These are phyloP conservation scores for Phytomonas francai DNA, from an alignment of 208 protist genomes.

Conservation along the genomic window DNA sequence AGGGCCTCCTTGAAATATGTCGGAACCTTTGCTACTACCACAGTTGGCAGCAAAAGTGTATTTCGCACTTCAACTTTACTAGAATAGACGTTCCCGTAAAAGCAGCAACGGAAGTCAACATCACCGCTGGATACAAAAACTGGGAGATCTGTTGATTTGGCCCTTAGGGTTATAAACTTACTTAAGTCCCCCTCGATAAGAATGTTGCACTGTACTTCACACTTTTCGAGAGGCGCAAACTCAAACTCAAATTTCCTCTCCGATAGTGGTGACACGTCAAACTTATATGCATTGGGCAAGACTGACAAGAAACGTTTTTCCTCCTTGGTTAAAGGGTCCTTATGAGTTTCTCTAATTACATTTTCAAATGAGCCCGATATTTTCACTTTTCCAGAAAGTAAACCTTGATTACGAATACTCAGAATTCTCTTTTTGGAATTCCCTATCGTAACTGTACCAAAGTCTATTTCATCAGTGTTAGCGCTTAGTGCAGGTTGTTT, in stretches of 20 bases:
- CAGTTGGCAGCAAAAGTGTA: conserved; percentile 1
- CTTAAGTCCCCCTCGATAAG: background rate
- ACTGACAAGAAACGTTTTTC: conserved; percentile 32
- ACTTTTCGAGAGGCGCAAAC: conserved; percentile 38
- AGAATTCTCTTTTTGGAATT: conserved; percentile 39
- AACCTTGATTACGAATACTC: conserved; percentile 64
- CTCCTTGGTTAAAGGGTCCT: conserved; percentile 22
- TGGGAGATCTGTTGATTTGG: conserved; percentile 34
- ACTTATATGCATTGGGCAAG: conserved; percentile 32
- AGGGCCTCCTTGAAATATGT: conserved; percentile 10
- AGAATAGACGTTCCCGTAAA: conserved; percentile 26
- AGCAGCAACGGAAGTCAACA: conserved; percentile 72
- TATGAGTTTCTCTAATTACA: conserved; percentile 38
- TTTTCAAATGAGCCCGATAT: conserved; percentile 60
- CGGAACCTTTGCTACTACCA: conserved; percentile 7
- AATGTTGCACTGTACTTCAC: conserved; percentile 31
- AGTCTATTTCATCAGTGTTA: conserved; percentile 38
- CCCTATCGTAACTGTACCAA: conserved; percentile 70
- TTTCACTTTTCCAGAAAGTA: conserved; percentile 38
- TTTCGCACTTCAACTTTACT: background rate
- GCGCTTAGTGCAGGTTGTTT: conserved; percentile 42
- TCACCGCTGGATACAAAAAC: conserved; percentile 54
- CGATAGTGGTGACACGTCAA: conserved; percentile 45
- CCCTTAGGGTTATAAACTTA: background rate
- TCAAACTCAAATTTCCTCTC: conserved; percentile 26